Percentiles rank a stretch among this genome's conserved stretches.
phyloP scores from a whole-genome alignment of 148 eudicot genomes.

The Dysphania ambrosioides region DNA sequence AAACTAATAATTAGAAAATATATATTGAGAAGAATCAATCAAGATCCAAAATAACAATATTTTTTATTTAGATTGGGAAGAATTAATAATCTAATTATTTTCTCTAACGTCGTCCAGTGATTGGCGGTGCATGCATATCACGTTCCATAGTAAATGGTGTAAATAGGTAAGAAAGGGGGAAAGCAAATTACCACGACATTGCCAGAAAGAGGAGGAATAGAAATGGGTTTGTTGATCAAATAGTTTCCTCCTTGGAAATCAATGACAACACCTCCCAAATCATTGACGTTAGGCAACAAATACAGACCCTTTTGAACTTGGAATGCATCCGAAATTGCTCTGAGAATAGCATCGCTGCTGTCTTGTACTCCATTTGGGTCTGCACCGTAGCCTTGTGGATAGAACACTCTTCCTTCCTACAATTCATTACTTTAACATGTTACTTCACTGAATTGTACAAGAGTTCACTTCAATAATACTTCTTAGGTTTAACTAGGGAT shows the following conservation, averaged over 20 bases:
- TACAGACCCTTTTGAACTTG: slow-evolving; percentile 4
- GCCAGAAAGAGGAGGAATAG: slow-evolving; percentile 12
- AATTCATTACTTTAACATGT: background rate
- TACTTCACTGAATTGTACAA: too few species aligned
- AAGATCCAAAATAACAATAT: too few species aligned
- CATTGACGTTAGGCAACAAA: slow-evolving; percentile 15
- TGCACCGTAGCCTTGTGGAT: slow-evolving; percentile 17
- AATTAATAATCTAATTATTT: too few species aligned
- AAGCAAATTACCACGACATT: slow-evolving; percentile 11
- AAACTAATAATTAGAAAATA: too few species aligned
- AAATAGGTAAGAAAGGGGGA: background rate
- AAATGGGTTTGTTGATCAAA: slow-evolving; percentile 10
- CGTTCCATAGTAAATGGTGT: background rate
- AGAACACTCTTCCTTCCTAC: slow-evolving; percentile 20
- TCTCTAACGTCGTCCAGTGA: too few species aligned
- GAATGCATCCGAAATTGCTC: slow-evolving; percentile 13
- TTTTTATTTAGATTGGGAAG: too few species aligned
- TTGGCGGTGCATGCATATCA: too few species aligned
- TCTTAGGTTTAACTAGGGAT: too few species aligned
- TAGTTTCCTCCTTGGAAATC: slow-evolving; percentile 21
- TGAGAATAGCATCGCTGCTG: slow-evolving; percentile 15
- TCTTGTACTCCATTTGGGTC: slow-evolving; percentile 17
- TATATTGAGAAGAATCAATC: too few species aligned
- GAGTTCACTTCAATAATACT: too few species aligned
- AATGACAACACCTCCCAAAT: slow-evolving; percentile 22